phyloP scores from a whole-genome alignment of 495 filamentous ascomycete species.

The Cudoniella acicularis region DNA sequence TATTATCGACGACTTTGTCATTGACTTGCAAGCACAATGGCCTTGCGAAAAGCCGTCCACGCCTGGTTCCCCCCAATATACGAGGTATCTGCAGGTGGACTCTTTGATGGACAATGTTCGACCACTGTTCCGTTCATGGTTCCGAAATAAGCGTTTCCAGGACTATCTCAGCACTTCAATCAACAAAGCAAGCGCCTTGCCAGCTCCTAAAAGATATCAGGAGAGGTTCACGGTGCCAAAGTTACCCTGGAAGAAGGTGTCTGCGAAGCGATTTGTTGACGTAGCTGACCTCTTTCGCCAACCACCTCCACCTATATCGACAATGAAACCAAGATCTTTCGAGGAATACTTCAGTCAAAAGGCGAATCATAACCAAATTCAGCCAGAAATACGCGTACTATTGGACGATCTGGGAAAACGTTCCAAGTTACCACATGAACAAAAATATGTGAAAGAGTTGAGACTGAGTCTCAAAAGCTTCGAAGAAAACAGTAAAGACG shows the following conservation, averaged over 20 bases:
- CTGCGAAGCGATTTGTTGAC: neutral
- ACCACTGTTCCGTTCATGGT: constrained; percentile 31
- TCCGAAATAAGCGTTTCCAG: constrained; percentile 31
- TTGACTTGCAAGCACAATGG: constrained; percentile 28
- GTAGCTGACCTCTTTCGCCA: neutral
- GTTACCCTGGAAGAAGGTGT: neutral
- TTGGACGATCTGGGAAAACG: neutral
- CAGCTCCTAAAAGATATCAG: neutral
- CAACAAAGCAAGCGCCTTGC: constrained; percentile 7
- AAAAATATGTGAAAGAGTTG: neutral
- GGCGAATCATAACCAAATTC: neutral
- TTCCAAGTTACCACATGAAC: neutral
- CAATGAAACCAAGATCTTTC: neutral
- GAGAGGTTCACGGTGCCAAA: constrained; percentile 1
- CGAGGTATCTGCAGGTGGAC: constrained; percentile 12
- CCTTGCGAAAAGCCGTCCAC: constrained; percentile 14
- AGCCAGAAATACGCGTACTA: neutral
- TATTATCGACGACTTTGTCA: constrained; percentile 12
- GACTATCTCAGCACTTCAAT: constrained; percentile 23
- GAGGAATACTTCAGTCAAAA: neutral
- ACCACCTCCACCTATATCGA: neutral
- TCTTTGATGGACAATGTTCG: constrained; percentile 18
- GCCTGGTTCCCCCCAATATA: neutral
- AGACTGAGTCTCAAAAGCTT: neutral
- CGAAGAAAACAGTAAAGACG: neutral